Percentiles rank a stretch among this genome's conserved stretches.
Evolutionary conservation across 371 early-diverging fungal genomes (phyloP).

Genomic region (Sporodiniella umbellata): DNA sequence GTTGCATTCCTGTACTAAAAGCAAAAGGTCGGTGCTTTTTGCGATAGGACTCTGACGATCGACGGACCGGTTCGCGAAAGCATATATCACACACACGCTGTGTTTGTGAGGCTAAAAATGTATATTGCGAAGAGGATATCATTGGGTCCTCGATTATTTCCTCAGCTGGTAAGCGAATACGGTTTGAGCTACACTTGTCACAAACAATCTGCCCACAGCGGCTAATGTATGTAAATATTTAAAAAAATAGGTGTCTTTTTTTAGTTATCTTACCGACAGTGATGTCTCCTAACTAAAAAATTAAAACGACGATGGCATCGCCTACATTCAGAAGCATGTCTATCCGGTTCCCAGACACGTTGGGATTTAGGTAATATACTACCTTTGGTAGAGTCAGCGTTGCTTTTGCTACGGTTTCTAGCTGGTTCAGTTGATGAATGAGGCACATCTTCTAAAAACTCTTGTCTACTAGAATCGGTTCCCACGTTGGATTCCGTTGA

Average conservation of each 20-base stretch:
- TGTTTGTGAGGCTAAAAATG: conserved; percentile 30
- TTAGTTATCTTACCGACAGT: conserved; percentile 51
- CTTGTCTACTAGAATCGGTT: background rate
- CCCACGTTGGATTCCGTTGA: background rate
- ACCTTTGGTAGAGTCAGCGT: conserved; percentile 1
- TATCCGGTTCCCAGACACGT: conserved; percentile 65
- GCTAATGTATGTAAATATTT: conserved; percentile 18
- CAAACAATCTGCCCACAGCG: conserved; percentile 78
- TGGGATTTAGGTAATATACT: conserved; percentile 17
- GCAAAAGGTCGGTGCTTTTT: conserved; percentile 6
- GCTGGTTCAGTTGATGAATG: background rate
- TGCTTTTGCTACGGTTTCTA: conserved; percentile 10
- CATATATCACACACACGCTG: conserved; percentile 50
- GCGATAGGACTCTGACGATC: conserved; percentile 12
- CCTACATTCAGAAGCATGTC: conserved; percentile 56
- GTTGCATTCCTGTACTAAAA: conserved; percentile 24
- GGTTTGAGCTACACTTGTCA: conserved; percentile 56
- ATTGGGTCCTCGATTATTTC: conserved; percentile 45
- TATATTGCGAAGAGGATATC: conserved; percentile 36
- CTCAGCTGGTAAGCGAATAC: conserved; percentile 33
- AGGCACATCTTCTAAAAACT: background rate
- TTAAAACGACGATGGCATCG: conserved; percentile 63
- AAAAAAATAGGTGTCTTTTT: background rate
- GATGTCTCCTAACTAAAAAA: conserved; percentile 66
- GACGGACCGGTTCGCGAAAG: conserved; percentile 22